phyloP scores from a whole-genome alignment of 2,329 filamentous ascomycete genomes.

The Escovopsis sp. region DNA sequence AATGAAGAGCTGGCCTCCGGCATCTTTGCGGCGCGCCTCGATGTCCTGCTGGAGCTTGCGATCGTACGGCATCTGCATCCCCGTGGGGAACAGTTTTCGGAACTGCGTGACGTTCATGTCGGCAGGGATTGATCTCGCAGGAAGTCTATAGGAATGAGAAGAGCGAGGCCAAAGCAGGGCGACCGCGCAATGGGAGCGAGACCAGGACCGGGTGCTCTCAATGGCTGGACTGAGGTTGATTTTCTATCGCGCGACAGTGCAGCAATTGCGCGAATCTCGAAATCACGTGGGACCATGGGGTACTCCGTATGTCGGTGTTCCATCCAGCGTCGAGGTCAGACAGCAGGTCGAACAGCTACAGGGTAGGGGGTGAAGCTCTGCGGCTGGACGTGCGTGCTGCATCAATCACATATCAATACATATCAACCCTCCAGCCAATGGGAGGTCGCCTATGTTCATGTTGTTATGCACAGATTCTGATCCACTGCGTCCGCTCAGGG shows the following conservation, averaged over 20 bases:
- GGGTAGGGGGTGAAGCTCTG: background rate
- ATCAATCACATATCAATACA: too few relatives aligned
- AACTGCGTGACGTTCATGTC: slow-evolving; percentile 55
- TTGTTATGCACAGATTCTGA: too few relatives aligned
- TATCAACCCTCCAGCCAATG: too few relatives aligned
- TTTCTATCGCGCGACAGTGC: background rate
- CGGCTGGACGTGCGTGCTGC: too few relatives aligned
- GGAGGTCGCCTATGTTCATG: too few relatives aligned
- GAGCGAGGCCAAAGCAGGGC: background rate
- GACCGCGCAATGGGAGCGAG: too few relatives aligned
- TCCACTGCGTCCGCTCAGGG: too few relatives aligned
- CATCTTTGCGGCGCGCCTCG: slow-evolving; percentile 47
- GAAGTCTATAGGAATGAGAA: background rate
- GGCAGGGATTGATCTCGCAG: slow-evolving; percentile 35
- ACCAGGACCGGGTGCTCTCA: too few relatives aligned
- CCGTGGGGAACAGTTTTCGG: slow-evolving; percentile 50
- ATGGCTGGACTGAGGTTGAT: too few relatives aligned
- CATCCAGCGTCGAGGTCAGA: background rate
- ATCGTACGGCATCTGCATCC: slow-evolving; percentile 47
- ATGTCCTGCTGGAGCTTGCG: slow-evolving; percentile 47
- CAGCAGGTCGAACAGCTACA: background rate
- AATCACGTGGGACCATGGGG: background rate
- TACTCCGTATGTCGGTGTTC: background rate
- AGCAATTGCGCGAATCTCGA: background rate
- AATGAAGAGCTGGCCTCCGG: slow-evolving; percentile 62